phyloP scores from a whole-genome alignment of 768 basidiomycete species.

The Suillus weaverae region DNA sequence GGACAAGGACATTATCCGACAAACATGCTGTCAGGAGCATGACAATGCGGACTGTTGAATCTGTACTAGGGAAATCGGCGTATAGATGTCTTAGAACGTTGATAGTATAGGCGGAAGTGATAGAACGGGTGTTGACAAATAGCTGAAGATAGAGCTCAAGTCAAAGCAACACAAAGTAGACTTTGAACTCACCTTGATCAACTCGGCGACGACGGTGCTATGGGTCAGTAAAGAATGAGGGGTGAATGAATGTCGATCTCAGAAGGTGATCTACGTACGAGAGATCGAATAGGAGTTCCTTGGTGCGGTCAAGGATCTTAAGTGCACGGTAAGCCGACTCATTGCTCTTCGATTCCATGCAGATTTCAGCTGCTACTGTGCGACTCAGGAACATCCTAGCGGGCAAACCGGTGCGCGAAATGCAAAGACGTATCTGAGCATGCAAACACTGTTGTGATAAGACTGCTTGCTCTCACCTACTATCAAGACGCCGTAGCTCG shows the following conservation, averaged over 20 bases:
- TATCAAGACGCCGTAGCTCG: conserved; percentile 69
- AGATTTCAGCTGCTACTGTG: conserved; percentile 80
- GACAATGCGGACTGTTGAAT: conserved; percentile 63
- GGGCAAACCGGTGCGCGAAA: not conserved
- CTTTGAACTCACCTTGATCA: conserved; percentile 55
- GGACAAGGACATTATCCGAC: conserved; percentile 25
- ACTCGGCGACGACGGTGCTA: conserved; percentile 54
- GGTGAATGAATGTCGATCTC: not conserved
- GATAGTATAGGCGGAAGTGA: conserved; percentile 48
- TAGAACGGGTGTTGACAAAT: conserved; percentile 68
- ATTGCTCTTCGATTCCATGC: conserved; percentile 77
- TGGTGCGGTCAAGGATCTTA: conserved; percentile 63
- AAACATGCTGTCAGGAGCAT: conserved; percentile 73
- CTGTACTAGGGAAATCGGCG: conserved; percentile 62
- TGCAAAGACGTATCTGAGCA: conserved; percentile 8
- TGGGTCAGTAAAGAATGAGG: conserved; percentile 5
- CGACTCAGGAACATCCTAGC: conserved; percentile 78
- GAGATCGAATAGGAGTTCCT: conserved; percentile 67
- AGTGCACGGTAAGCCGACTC: conserved; percentile 68
- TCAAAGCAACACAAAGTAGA: conserved; percentile 1
- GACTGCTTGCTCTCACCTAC: conserved; percentile 45
- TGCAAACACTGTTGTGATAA: not conserved
- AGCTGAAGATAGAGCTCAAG: conserved; percentile 42
- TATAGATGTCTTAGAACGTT: conserved; percentile 62
- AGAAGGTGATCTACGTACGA: conserved; percentile 41